Base-by-base conservation (phyloP, 192 early-diverging fungal species). In the Coemansia sp. region DNA sequence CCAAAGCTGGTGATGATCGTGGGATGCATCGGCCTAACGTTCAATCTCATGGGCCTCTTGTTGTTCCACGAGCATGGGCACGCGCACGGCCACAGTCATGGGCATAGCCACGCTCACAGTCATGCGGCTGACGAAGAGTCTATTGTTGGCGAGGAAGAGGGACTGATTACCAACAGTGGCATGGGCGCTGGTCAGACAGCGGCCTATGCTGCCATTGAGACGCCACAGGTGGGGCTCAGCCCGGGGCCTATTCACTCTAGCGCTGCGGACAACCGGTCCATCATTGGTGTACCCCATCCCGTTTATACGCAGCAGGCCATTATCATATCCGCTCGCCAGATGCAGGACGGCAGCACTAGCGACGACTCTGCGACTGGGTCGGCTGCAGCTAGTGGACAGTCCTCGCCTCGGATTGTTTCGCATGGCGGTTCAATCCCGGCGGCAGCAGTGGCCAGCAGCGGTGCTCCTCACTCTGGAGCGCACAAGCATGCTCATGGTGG, bases 61-160 rank as follows among this genome's bases (percentile, higher is more conserved):
- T 70, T 97, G 57, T 95, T 96, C 77, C 90, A 93, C 63, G 93
- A 80, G 37, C 89, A 91, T 70, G 77, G 78, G 2, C 90, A 93
- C 63, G 76, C 70, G 29, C 88, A 90, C 58, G 70, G 81, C 29
- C 90, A 92, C 51, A 61, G 72, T 17, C 84, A 87, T 36, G 66
- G 70, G 3, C 77, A 80, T 46, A 27, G 55, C 38, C 76, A 85
- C 64, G 46, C 31, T 5, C 66, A 72, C 32, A 58, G 55, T 32
- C 55, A 58, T 32, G 59, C 36, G n/a, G 70, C 42, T 51, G 76
- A 83, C 58, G 76, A 83, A n/a, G 82, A 73, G 53, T 67, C 67
- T 17, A 50, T 74, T 57, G 64, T 67, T 0, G 71, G 53, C 51
- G 82, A 83, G 42, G 72, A 72, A 21, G 75, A 77, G 46, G 63